Conservation (phyloP, 2,329 filamentous ascomycete species). For the Didymella pinodella region DNA sequence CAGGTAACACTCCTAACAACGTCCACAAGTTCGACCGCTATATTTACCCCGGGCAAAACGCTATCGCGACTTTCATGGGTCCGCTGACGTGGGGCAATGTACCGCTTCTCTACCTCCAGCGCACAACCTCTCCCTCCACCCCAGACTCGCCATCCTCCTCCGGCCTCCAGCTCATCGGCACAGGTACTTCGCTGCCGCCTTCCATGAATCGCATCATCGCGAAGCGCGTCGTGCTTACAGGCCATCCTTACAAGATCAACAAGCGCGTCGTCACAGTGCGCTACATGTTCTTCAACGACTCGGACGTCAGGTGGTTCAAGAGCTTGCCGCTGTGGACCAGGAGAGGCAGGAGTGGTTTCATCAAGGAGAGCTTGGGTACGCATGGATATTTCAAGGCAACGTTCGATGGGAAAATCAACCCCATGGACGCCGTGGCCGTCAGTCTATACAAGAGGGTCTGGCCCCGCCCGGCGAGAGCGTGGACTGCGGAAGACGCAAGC, state of each 20-base stretch:
- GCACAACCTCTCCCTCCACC: constrained; percentile 48
- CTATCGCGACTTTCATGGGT: constrained; percentile 87
- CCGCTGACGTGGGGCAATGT: constrained; percentile 94
- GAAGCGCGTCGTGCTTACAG: constrained; percentile 92
- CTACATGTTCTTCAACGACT: constrained; percentile 99
- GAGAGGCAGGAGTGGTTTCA: constrained; percentile 83
- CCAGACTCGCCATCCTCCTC: constrained; percentile 24
- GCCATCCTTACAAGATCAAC: constrained; percentile 98
- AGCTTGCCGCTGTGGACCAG: constrained; percentile 94
- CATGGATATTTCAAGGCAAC: constrained; percentile 99
- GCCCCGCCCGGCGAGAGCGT: constrained; percentile 70
- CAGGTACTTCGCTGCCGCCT: constrained; percentile 85
- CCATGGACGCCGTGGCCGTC: constrained; percentile 90
- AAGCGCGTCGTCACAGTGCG: constrained; percentile 95
- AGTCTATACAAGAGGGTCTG: constrained; percentile 67
- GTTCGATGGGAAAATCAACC: constrained; percentile 95
- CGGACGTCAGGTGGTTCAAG: constrained; percentile 98
- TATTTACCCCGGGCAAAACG: constrained; percentile 87
- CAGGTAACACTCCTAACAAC: constrained; percentile 92
- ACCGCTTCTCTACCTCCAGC: constrained; percentile 87
- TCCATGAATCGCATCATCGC: constrained; percentile 79
- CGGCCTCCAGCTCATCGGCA: constrained; percentile 77
- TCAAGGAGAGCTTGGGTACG: constrained; percentile 94
- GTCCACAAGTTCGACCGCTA: constrained; percentile 97
- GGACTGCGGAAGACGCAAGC: constrained; percentile 39